Conservation (phyloP, 306 rosid genomes). For the Leucaena leucocephala region DNA sequence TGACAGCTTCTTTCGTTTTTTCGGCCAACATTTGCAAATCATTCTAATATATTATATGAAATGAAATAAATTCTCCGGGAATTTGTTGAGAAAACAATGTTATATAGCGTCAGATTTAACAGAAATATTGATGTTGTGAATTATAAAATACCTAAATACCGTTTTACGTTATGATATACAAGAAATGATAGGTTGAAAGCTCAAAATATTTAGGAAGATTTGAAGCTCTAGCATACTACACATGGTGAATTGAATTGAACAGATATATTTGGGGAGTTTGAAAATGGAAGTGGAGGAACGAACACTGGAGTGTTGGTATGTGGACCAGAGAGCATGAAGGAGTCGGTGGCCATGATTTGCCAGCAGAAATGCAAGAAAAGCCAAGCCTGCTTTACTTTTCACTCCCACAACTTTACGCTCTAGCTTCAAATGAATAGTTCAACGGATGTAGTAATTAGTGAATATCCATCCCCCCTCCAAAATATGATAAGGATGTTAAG, state of each 20-base stretch:
- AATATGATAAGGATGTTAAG: too few species aligned
- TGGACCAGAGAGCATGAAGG: conserved; percentile 86
- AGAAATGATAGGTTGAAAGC: not conserved
- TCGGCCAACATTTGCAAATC: not conserved
- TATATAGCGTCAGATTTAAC: too few species aligned
- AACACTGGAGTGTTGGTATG: conserved; percentile 72
- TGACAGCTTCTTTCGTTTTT: not conserved
- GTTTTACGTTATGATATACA: not conserved
- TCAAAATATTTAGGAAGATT: not conserved
- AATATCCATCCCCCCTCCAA: too few species aligned
- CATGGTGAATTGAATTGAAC: conserved; percentile 36
- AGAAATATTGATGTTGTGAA: not conserved
- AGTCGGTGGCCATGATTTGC: conserved; percentile 61
- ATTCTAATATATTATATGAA: not conserved
- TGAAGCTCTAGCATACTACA: not conserved
- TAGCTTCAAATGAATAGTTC: conserved; percentile 26
- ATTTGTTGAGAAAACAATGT: not conserved
- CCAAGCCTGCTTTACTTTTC: conserved; percentile 58
- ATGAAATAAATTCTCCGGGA: too few species aligned
- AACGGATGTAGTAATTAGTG: not conserved
- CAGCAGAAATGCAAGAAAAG: conserved; percentile 48
- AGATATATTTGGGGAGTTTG: conserved; percentile 61
- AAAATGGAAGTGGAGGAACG: conserved; percentile 52
- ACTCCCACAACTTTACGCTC: conserved; percentile 81
- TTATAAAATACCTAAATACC: not conserved